phyloP scores from a whole-genome alignment of 2,329 filamentous ascomycete genomes.

The Volutella citrinella region DNA sequence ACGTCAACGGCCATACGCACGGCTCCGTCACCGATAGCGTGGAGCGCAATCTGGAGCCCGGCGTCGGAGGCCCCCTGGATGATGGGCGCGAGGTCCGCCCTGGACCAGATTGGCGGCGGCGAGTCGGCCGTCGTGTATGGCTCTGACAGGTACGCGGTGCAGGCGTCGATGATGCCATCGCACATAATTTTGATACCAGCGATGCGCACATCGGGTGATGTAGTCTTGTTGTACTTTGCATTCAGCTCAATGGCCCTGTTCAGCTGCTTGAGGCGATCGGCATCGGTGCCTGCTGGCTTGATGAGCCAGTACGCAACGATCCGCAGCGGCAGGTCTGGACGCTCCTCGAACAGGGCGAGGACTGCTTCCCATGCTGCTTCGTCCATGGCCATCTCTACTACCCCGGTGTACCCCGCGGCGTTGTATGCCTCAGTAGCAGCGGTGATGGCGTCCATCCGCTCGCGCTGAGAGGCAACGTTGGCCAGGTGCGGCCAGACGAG shows the following conservation, averaged over 20 bases:
- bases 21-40: slow-evolving; percentile 61
- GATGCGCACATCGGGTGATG: slow-evolving; percentile 43
- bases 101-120: slow-evolving; percentile 51
- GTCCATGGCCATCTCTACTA: slow-evolving; percentile 62
- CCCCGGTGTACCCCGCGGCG: slow-evolving; percentile 53
- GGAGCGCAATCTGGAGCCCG: slow-evolving; percentile 57
- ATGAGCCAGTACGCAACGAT: slow-evolving; percentile 58
- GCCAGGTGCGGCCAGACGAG: slow-evolving; percentile 53
- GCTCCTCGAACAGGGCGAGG: slow-evolving; percentile 36
- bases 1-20: slow-evolving; percentile 55
- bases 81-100: slow-evolving; percentile 49
- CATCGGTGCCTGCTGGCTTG: slow-evolving; percentile 41
- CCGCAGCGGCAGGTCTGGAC: slow-evolving; percentile 36
- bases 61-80: slow-evolving; percentile 49
- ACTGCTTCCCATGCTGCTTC: slow-evolving; percentile 53
- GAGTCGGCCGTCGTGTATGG: slow-evolving; percentile 49
- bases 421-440: too few relatives aligned
- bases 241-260: slow-evolving; percentile 46
- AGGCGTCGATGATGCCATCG: slow-evolving; percentile 62
- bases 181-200: slow-evolving; percentile 62
- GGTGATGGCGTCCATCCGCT: too few relatives aligned
- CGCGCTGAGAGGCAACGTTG: slow-evolving; percentile 37
- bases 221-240: slow-evolving; percentile 30
- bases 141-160: slow-evolving; percentile 56
- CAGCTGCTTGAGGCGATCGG: slow-evolving; percentile 44